Evolutionary conservation across 805 yeast genomes (phyloP), one percentile per base, ranked within the genome.

Genomic region (Metschnikowia koreensis): DNA sequence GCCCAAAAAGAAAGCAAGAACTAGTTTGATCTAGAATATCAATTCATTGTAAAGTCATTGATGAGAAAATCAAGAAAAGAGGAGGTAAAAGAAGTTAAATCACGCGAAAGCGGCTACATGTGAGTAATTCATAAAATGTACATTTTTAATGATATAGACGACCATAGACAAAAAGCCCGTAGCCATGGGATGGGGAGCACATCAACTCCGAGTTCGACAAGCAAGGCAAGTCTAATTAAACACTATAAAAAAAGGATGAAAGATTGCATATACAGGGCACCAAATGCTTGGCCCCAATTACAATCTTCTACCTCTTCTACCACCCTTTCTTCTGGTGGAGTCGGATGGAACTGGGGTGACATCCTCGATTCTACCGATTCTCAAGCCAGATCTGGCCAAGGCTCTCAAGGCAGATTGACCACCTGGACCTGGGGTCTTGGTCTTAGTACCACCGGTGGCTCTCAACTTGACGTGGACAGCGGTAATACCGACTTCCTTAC

Each of bases 261-360:
- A 47, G 45, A 41, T 22, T 27, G 41, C 39, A 39, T 27, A 10
- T 36, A 31, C 17, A 22, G 34, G 10, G 27, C 42, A 40, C 38
- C 26, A 10, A 37, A 12, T 27, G n/a, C 47, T 22, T 29, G 47
- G 26, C 47, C 57, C 53, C 57, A 36, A 45, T 50, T 58, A 89
- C 81, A 92, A 87, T 89, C 99, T 91, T 87, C 99, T 93, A 93
- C 99, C 99, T 87, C 99, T 92, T 86, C 99, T 94, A 89, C 99
- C 99, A 90, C 99, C 99, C 96, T 94, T 96, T 90, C 93, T 89
- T 88, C 99, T 94, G 80, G 99, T 96, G 72, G 98, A 92, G 81
- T 94, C 99, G 68, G 99, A 94, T 80, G 99, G 99, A 71, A 94
- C 92, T 80, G 99, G 99, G 68, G 99, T 94, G 67, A 94, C 99